phyloP scores from a whole-genome alignment of 257 asterid genomes.

The Linderniella brevidens region DNA sequence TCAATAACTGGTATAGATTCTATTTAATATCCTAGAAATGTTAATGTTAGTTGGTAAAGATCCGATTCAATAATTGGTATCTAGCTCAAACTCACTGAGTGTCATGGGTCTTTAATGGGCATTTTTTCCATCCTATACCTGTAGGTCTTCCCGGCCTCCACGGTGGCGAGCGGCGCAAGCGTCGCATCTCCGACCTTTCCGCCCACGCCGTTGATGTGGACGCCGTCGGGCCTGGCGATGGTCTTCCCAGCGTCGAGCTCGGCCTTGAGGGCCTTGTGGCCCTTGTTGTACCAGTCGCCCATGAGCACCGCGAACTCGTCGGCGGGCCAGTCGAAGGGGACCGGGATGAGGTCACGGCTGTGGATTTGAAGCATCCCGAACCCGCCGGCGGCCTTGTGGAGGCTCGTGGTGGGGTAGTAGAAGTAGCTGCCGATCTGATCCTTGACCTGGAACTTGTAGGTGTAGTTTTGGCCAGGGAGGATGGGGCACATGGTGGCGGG shows the following conservation, averaged over 20 bases:
- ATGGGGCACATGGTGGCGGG: conserved; percentile 47
- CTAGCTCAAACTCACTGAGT: too few relatives aligned
- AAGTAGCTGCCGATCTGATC: conserved; percentile 36
- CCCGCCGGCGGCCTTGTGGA: conserved; percentile 35
- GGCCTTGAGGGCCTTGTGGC: conserved; percentile 11
- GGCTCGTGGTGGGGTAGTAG: conserved; percentile 36
- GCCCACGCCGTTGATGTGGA: conserved; percentile 34
- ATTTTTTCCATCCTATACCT: conserved; percentile 29
- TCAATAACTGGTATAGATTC: too few relatives aligned
- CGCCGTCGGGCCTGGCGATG: conserved; percentile 35
- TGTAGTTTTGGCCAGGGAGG: conserved; percentile 30
- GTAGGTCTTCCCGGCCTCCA: conserved; percentile 39
- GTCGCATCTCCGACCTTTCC: conserved; percentile 19
- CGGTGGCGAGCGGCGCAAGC: conserved; percentile 19
- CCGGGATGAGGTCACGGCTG: conserved; percentile 39
- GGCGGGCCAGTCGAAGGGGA: conserved; percentile 29
- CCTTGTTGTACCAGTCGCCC: conserved; percentile 34
- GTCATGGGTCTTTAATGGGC: too few relatives aligned
- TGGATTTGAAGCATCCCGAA: conserved; percentile 31
- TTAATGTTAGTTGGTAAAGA: too few relatives aligned
- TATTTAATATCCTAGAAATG: too few relatives aligned
- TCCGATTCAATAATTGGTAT: too few relatives aligned
- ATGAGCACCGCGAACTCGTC: conserved; percentile 18
- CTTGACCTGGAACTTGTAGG: conserved; percentile 40
- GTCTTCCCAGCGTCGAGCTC: conserved; percentile 28